Evolutionary conservation across 1,284 basidiomycete genomes (phyloP).

Genomic region (Ceratobasidium sp.): DNA sequence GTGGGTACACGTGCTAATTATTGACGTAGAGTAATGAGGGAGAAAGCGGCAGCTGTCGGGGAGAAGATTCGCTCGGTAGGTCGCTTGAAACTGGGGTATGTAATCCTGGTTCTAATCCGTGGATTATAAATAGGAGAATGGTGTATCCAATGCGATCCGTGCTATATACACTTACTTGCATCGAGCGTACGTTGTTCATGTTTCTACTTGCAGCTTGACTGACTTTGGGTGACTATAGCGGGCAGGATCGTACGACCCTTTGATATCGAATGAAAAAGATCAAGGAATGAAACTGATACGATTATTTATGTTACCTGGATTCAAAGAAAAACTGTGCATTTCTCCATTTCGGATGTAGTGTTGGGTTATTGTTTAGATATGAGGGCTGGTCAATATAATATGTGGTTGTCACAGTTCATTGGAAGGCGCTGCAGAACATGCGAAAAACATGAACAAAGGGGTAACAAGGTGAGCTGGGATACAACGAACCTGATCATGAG

Average conservation of each 20-base stretch:
- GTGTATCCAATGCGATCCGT: conserved; percentile 30
- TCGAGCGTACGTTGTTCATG: conserved; percentile 19
- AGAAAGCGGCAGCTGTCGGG: conserved; percentile 71
- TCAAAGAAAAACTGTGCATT: no score
- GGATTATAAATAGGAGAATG: conserved; percentile 10
- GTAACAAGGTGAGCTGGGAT: no score
- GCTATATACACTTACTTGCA: conserved; percentile 34
- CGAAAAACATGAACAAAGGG: no score
- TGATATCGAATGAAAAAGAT: not conserved
- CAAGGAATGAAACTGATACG: not conserved
- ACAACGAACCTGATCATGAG: not conserved
- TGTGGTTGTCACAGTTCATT: no score
- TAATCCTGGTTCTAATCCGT: not conserved
- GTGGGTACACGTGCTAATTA: not conserved
- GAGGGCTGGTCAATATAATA: no score
- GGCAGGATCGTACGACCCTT: conserved; percentile 29
- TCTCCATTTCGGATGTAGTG: no score
- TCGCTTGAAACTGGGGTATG: not conserved
- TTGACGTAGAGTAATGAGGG: conserved; percentile 64
- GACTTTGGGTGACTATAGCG: not conserved
- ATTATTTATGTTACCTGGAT: not conserved
- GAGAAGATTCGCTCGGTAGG: conserved; percentile 67
- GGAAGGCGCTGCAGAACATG: no score
- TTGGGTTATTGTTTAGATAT: no score
- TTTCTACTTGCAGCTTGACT: not conserved